Percentiles rank a stretch among this genome's conserved stretches.
Evolutionary conservation across 2,329 filamentous ascomycete genomes (phyloP).

Genomic region (Aspergillus pseudonomiae): DNA sequence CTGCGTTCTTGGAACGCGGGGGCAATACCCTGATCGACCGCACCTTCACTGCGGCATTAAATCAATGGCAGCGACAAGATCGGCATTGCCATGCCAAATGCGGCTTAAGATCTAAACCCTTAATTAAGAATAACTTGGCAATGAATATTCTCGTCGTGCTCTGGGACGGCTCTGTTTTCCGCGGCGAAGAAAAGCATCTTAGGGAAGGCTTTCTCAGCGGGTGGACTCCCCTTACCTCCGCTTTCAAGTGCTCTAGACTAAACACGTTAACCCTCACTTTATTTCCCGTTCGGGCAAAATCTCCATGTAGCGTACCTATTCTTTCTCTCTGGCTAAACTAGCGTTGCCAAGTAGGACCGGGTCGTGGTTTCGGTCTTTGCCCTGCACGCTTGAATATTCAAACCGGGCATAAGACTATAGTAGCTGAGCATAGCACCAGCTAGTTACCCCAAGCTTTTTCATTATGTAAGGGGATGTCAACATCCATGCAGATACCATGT

Average conservation of each 20-base stretch:
- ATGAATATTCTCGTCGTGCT: neutral
- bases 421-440: too few species aligned
- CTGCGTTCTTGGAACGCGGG: neutral
- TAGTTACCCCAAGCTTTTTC: neutral
- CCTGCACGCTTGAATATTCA: too few species aligned
- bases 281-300: neutral
- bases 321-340: neutral
- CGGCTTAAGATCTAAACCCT: neutral
- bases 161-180: neutral
- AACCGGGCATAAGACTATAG: too few species aligned
- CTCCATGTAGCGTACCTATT: neutral
- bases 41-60: neutral
- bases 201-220: neutral
- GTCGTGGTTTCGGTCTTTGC: neutral
- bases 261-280: neutral
- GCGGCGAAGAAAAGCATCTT: neutral
- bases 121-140: neutral
- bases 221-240: neutral
- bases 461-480: neutral
- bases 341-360: neutral
- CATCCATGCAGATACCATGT: neutral
- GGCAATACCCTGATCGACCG: neutral
- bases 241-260: neutral
- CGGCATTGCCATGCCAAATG: neutral
- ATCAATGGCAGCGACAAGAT: neutral